Evolutionary conservation across 2,329 filamentous ascomycete species (phyloP), one percentile per base, ranked within the genome.

Genomic region (Colletotrichum echinochloae): DNA sequence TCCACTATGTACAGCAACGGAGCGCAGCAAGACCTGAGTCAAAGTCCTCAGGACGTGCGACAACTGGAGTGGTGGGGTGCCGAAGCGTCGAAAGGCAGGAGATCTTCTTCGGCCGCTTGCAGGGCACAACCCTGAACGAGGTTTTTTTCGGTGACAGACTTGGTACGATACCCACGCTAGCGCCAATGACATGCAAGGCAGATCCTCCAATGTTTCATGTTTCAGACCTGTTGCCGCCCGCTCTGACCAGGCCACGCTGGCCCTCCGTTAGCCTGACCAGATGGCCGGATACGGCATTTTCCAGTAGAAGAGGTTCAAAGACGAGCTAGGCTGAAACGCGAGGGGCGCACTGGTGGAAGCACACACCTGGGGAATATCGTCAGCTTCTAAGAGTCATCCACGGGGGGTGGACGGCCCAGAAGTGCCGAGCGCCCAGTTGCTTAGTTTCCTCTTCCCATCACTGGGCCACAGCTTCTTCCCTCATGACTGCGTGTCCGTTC

Each of bases 131-230:
- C 52, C 62, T 62, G 67, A 46, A 59, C 23, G 51, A 46, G 56
- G 51, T 37, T 20, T 56, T 63, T 57, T 28, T 48, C 46, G 18
- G 37, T 20, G 46, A 16, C 26, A 26, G 44, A 26, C 16, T 23
- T 60, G 28, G 44, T 30, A 49, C 52, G 41, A 62, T 26, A 56
- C 52, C 52, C n/a, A 37, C 37, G 46, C 37, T 49, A 51, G 48
- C 49, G 64, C 39, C 52, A n/a, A 35, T 20, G 57, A 28, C 30
- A 63, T 68, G 68, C 68, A 63, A 70, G 64, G 67, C 66, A 67
- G 68, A 71, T 70, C 60, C 60, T 56, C 54, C 37, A 39, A 60
- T 55, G 69, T 71, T 71, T 68, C 69, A 71, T 46, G 69, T 71
- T 71, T 70, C 69, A 70, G 49, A 54, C 48, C 49, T 18, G 41